Evolutionary conservation across 2,329 filamentous ascomycete species (phyloP), one percentile per base, ranked within the genome.

Genomic region (Verticillium dahliae): DNA sequence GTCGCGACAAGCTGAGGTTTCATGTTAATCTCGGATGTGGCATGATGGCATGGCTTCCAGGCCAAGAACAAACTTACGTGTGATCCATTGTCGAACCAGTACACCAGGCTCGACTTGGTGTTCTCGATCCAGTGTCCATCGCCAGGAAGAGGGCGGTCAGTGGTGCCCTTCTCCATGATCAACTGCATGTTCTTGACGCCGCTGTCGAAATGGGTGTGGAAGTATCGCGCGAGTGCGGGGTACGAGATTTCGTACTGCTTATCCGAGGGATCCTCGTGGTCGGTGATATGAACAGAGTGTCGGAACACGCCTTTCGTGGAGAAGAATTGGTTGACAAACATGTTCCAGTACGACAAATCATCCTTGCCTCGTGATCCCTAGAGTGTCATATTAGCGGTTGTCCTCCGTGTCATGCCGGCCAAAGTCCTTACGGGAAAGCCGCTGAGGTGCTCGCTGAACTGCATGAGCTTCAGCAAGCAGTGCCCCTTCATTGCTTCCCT

Each of bases 241-340:
- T 86, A 91, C 2, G 89, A 85, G 57, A 98, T 92, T 72, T 97
- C 93, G 69, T 93, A 97, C 69, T 90, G 86, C 77, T 96, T 97
- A 61, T 89, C 84, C 18, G 79, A 80, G 39, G 77, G 76, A 56
- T 86, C 81, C 55, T 87, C 85, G 62, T 77, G 77, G 22, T 84
- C 80, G 52, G 74, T 78, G 55, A 83, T 77, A 65, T 82, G 83
- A 15, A 96, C 79, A 3, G 87, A 84, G 68, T 94, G 86, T 52
- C 92, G 86, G 70, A 97, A 88, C 9, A 92, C 86, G 9, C 91
- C 92, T 34, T 83, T 84, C 0, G 84, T 81, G 0, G 91, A 89
- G 75, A 97, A 99, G 75, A 96, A 96, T 56, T 85, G 85, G 41
- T 83, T 78, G 18, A 97, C 92, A 68, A 97, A 95, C 5, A 76